Conservation (phyloP, 768 basidiomycete species). For the Strobilomyces confusus region DNA sequence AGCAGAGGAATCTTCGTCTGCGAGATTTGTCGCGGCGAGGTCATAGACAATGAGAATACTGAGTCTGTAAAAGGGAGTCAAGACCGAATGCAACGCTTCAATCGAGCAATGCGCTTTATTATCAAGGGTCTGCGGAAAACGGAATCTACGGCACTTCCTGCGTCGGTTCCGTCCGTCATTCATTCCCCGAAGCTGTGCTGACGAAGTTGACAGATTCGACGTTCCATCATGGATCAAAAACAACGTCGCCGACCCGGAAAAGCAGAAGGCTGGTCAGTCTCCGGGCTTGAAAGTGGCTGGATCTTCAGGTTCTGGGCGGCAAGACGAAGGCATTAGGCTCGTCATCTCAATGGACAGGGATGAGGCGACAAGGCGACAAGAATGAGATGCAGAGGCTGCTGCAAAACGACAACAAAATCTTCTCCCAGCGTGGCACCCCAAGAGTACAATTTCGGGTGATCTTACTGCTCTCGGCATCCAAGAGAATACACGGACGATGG, state of each 20-base stretch:
- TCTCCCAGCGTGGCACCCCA: slow-evolving; percentile 91
- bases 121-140: slow-evolving; percentile 85
- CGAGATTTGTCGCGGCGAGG: slow-evolving; percentile 82
- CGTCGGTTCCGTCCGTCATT: slow-evolving; percentile 44
- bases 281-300: slow-evolving; percentile 72
- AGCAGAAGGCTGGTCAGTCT: slow-evolving; percentile 49
- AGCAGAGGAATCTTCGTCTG: slow-evolving; percentile 65
- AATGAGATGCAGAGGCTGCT: slow-evolving; percentile 78
- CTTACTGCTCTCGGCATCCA: slow-evolving; percentile 82
- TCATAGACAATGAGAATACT: slow-evolving; percentile 88
- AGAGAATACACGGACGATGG: slow-evolving; percentile 56
- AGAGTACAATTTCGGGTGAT: slow-evolving; percentile 92
- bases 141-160: slow-evolving; percentile 81
- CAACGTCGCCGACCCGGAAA: slow-evolving; percentile 61
- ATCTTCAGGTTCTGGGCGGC: slow-evolving; percentile 50
- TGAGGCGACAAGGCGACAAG: slow-evolving; percentile 65
- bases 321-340: slow-evolving; percentile 63
- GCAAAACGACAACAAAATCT: slow-evolving; percentile 87
- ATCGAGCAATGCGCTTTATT: slow-evolving; percentile 84
- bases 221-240: slow-evolving; percentile 78
- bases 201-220: slow-evolving; percentile 56
- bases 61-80: slow-evolving; percentile 82
- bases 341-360: slow-evolving; percentile 90
- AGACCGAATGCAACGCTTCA: slow-evolving; percentile 95
- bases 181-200: background rate